Evolutionary conservation across 352 stramenopile genomes (phyloP), one percentile per base, ranked within the genome.

Genomic region (Phytophthora fragariaefolia): DNA sequence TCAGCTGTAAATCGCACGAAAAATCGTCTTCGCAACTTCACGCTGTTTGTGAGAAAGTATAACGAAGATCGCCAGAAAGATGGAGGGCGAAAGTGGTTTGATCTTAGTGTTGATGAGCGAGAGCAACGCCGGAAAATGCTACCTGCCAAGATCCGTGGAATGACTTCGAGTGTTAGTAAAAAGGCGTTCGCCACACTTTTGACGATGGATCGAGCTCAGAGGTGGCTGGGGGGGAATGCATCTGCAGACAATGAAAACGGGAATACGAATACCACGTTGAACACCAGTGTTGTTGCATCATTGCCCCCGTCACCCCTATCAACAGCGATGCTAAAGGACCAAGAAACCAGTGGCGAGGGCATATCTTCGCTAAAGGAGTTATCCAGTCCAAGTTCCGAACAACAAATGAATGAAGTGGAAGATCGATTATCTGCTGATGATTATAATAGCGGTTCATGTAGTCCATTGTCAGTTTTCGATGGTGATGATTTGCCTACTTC

Each of bases 161-260:
- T 71, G 42, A 30, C 59, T 6, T 42, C 15, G 3, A 20, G 32
- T 13, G 5, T 75, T 8, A 64, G 42, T 49, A 40, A 43, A 52
- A 46, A 68, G 13, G 17, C 61, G 4, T 75, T 64, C 34, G 45
- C 8, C 6, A 71, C 24, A 34, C 30, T 75, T 0, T 20, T 71
- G 20, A 45, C 49, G 27, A 71, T 71, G 67, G 62, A 71, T 34
- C 32, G 66, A 60, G 55, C 42, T 48, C 52, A 60, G 12, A 58
- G 53, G 9, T 68, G 62, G 61, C 12, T 71, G 40, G 42, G 23
- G 27, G 50, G 22, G 34, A 36, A 13, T 18, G 7, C n/a, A 17
- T 15, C 27, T 15, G 6, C 23, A 6, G 4, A 13, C 20, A 23
- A 30, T 2, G 20, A 42, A n/a, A n/a, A n/a, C n/a, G n/a, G n/a